These are phyloP conservation scores for Leucocoprinus leucothites DNA, from an alignment of 768 basidiomycete species.

Conservation along the genomic window DNA sequence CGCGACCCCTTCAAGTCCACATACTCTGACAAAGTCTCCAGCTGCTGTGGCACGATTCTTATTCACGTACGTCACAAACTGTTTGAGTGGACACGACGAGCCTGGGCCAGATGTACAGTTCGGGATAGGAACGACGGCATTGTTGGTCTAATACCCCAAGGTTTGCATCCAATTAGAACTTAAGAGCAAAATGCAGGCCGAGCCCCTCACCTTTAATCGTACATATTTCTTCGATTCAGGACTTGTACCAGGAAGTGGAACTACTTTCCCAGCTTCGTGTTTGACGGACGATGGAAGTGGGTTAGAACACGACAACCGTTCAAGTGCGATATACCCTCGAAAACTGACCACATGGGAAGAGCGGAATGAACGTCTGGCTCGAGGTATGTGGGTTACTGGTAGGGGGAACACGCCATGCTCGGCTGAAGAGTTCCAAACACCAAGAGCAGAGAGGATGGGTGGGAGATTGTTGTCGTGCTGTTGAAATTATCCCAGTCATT, in stretches of 20 bases:
- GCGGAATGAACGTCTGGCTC: neutral
- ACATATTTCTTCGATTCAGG: neutral
- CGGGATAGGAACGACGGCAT: neutral
- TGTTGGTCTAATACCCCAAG: neutral
- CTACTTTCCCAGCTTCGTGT: neutral
- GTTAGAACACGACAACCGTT: neutral
- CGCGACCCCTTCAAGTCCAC: neutral
- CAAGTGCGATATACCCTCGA: neutral
- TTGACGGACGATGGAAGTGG: neutral
- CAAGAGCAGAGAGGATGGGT: neutral
- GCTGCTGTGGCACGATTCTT: neutral
- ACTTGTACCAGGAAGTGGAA: neutral
- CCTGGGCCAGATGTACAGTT: neutral
- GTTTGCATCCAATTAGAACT: neutral
- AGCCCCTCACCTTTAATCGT: neutral
- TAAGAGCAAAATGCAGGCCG: no score
- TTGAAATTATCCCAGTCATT: neutral
- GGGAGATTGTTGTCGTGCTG: constrained; percentile 1
- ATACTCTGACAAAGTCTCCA: neutral
- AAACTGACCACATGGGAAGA: neutral
- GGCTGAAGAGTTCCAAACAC: neutral
- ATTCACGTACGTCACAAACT: neutral
- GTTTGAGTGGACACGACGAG: neutral
- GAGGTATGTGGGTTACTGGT: neutral
- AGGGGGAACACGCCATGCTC: neutral